Base-by-base conservation (phyloP, 805 yeast species). In the Yarrowia keelungensis region DNA sequence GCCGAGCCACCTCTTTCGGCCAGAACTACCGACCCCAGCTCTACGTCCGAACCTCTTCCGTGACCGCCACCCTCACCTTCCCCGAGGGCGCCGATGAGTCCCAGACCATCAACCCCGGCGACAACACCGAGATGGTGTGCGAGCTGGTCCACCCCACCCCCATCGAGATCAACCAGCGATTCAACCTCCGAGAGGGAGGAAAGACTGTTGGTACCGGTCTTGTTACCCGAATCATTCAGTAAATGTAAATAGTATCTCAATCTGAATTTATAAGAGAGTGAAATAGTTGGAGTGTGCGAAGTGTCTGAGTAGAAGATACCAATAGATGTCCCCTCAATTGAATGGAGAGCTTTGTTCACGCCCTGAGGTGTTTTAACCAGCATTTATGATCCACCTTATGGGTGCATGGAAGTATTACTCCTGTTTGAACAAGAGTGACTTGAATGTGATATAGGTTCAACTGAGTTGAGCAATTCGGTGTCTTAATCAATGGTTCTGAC, bases 181-280 rank as follows among this genome's bases (percentile, higher is more conserved):
- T 95, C 90, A 95, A 95, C 88, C 86, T 95, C 81, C 95, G 99
- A 88, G 99, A 95, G 85, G 98, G 98, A 84, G 98, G 98, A 80
- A 91, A 90, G 85, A 95, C 99, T 73, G 98, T 95, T 74, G 99
- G 97, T 82, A 95, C 99, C 74, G 99, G 99, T 85, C 84, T 95
- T 84, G 87, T 95, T 76, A 95, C 99, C 76, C 89, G 97, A 82
- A 88, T 92, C 80, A 80, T 91, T 73, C 94, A 89, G 80, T 87
- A 84, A 77, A 69, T 62, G 54, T 62, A 59, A 32, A 59, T 59
- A 59, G 65, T 59, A 32, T 35, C 39, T 9, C 36, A 59, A 59
- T 59, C 65, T 59, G 65, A 59, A 43, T 58, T 53, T 41, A 50
- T 46, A 19, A 16, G 10, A 38, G 39, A 26, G 32, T 26, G 32